Evolutionary conservation across 192 early-diverging fungal species (phyloP).

Genomic region (Dissophora ornata): DNA sequence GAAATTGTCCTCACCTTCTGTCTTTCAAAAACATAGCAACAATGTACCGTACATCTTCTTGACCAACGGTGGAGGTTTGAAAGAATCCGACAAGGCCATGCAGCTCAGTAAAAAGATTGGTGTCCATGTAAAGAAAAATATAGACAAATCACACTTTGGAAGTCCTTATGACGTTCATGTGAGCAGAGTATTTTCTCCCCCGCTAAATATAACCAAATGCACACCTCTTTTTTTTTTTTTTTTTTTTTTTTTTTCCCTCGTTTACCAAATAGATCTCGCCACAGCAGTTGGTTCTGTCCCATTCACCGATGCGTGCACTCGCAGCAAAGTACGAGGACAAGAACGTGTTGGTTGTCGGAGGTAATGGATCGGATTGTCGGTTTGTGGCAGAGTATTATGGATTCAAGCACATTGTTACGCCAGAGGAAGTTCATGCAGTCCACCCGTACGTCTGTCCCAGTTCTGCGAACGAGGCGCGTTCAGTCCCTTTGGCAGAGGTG

Average conservation of each 20-base stretch:
- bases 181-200: not conserved
- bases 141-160: too few relatives aligned
- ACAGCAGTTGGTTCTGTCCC: conserved; percentile 80
- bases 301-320: conserved; percentile 87
- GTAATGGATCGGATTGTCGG: conserved; percentile 64
- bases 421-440: conserved; percentile 66
- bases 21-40: too few relatives aligned
- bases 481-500: conserved; percentile 36
- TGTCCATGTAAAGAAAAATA: conserved; percentile 47
- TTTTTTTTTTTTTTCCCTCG: not conserved
- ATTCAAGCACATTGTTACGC: conserved; percentile 69
- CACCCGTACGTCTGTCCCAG: conserved; percentile 68
- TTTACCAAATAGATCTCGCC: conserved; percentile 59
- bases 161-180: conserved; percentile 5
- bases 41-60: conserved; percentile 83
- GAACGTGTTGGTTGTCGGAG: conserved; percentile 84
- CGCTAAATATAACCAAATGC: not conserved
- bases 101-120: conserved; percentile 73
- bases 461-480: conserved; percentile 27
- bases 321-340: conserved; percentile 67
- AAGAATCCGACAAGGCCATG: conserved; percentile 76
- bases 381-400: conserved; percentile 76
- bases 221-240: not conserved
- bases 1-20: too few relatives aligned
- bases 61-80: conserved; percentile 91